These are phyloP conservation scores for Nannochloropsis salina DNA, from an alignment of 108 stramenopile genomes.

Conservation along the genomic window DNA sequence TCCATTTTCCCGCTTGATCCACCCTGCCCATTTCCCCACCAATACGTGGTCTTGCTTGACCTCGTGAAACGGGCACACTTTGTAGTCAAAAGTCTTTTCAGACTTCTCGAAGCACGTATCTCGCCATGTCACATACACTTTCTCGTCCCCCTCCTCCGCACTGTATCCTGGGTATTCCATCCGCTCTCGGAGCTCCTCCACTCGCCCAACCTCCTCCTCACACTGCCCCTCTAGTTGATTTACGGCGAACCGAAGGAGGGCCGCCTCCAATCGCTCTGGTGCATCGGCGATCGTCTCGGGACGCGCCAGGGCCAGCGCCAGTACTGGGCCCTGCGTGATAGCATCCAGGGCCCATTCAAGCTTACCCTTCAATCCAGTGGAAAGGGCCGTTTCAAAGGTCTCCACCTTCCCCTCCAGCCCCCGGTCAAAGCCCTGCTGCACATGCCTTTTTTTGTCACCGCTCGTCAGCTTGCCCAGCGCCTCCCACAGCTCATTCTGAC, in stretches of 20 bases:
- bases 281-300: background rate
- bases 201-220: background rate
- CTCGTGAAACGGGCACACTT: conserved; percentile 44
- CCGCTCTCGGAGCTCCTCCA: background rate
- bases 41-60: conserved; percentile 46
- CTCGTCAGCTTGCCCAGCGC: background rate
- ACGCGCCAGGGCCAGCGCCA: background rate
- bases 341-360: background rate
- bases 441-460: background rate
- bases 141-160: background rate
- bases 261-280: background rate
- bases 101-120: conserved; percentile 41
- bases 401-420: background rate
- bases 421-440: background rate
- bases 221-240: background rate
- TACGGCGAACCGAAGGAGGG: background rate
- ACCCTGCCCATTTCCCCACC: background rate
- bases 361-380: background rate
- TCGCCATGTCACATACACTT: background rate
- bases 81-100: conserved; percentile 40
- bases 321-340: background rate
- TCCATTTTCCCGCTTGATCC: background rate
- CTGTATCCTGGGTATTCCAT: background rate
- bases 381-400: background rate
- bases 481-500: background rate